A percentile compares a stretch with the other conserved stretches of the same genome.
Evolutionary conservation across 169 alveolate genomes (phyloP).

Genomic region (Babesia gibsoni): DNA sequence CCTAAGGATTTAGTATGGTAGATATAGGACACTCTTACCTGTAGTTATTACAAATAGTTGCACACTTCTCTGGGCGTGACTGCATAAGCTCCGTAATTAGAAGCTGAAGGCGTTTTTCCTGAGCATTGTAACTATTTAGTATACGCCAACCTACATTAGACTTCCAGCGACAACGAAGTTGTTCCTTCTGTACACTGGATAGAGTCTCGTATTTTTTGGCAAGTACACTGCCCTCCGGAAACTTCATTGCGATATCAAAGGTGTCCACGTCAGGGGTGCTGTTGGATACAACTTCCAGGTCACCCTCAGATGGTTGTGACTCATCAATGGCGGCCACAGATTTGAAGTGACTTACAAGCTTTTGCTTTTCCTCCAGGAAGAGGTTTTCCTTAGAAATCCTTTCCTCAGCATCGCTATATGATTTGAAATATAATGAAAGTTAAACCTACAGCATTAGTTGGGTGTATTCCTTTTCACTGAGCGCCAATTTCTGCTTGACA

Average conservation of each 20-base stretch:
- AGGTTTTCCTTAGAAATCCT: slow-evolving; percentile 10
- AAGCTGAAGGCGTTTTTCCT: slow-evolving; percentile 40
- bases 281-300: background rate
- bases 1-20: background rate
- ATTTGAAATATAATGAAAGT: background rate
- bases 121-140: background rate
- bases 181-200: slow-evolving; percentile 24
- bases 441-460: slow-evolving; percentile 32
- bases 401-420: slow-evolving; percentile 13
- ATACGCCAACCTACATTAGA: slow-evolving; percentile 20
- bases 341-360: slow-evolving; percentile 1
- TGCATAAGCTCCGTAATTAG: slow-evolving; percentile 40
- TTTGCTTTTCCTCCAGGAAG: slow-evolving; percentile 3
- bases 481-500: slow-evolving; percentile 21
- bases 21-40: background rate
- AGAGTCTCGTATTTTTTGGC: slow-evolving; percentile 46
- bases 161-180: slow-evolving; percentile 39
- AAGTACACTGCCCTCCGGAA: slow-evolving; percentile 35
- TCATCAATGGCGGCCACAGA: slow-evolving; percentile 11
- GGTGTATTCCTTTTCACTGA: slow-evolving; percentile 25
- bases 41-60: slow-evolving; percentile 60
- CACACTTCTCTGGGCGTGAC: background rate
- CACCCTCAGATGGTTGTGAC: background rate
- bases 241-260: slow-evolving; percentile 34
- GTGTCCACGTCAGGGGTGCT: slow-evolving; percentile 4